Evolutionary conservation across 176 grass and related monocot species (phyloP).

Genomic region (Oryza meridionalis): DNA sequence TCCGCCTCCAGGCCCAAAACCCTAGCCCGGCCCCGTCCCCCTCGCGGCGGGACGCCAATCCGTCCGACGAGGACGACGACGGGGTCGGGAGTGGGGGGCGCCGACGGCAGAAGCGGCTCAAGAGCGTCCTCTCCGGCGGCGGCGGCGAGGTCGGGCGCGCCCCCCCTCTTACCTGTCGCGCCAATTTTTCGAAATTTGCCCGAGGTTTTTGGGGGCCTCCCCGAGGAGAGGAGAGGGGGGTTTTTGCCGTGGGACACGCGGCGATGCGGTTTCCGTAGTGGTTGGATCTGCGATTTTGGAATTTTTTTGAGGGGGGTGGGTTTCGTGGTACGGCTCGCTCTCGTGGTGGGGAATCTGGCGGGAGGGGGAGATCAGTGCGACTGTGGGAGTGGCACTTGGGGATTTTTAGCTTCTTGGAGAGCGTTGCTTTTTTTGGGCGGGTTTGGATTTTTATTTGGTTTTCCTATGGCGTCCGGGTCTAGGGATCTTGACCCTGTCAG

Average conservation of each 20-base stretch:
- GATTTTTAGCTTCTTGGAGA: constrained; percentile 46
- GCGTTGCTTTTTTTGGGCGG: constrained; percentile 59
- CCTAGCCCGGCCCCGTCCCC: constrained; percentile 33
- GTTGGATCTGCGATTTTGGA: constrained; percentile 54
- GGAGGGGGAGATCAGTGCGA: constrained; percentile 44
- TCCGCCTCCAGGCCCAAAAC: constrained; percentile 63
- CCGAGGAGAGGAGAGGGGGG: not conserved
- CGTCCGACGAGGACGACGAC: constrained; percentile 48
- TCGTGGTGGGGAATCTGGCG: constrained; percentile 42
- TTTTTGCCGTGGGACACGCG: constrained; percentile 52
- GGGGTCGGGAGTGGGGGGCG: constrained; percentile 33
- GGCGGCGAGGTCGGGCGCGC: constrained; percentile 35
- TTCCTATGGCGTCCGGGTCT: constrained; percentile 31
- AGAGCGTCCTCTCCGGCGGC: constrained; percentile 50
- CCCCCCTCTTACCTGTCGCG: constrained; percentile 9
- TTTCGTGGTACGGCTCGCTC: constrained; percentile 33
- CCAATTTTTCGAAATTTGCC: constrained; percentile 32
- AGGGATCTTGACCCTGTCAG: constrained; percentile 65
- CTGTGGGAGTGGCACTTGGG: constrained; percentile 38
- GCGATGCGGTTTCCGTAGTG: constrained; percentile 42
- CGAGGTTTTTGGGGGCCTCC: constrained; percentile 27
- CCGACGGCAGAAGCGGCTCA: constrained; percentile 58
- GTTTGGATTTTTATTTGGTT: constrained; percentile 44
- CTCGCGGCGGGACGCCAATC: constrained; percentile 18
- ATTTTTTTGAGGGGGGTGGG: constrained; percentile 39